Evolutionary conservation across 441 rosid species (phyloP).

Genomic region (Mallotus repandus): DNA sequence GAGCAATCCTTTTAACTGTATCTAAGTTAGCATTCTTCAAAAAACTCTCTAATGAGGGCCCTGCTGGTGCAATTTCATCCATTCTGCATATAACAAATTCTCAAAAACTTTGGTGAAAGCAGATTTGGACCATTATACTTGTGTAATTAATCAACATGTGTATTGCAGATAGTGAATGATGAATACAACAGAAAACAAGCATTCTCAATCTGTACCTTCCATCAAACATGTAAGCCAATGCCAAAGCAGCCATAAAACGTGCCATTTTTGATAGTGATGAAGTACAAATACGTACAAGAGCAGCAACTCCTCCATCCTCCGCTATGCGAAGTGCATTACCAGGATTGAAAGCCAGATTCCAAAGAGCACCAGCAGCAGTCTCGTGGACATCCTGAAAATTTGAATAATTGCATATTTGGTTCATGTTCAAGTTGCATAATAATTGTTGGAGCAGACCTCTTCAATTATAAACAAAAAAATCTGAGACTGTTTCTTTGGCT

Average conservation of each 20-base stretch:
- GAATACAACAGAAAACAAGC: neutral
- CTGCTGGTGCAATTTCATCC: slow-evolving; percentile 37
- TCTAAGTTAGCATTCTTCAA: slow-evolving; percentile 31
- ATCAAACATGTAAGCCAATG: slow-evolving; percentile 53
- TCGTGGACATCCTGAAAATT: slow-evolving; percentile 54
- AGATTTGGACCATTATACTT: neutral
- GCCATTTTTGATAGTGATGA: slow-evolving; percentile 54
- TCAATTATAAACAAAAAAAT: too few species aligned
- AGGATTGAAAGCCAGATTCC: slow-evolving; percentile 58
- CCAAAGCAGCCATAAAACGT: slow-evolving; percentile 58
- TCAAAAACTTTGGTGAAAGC: slow-evolving; percentile 1
- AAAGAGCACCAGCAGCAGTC: slow-evolving; percentile 66
- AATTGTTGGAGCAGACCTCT: neutral
- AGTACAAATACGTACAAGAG: slow-evolving; percentile 49
- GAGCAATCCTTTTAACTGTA: slow-evolving; percentile 36
- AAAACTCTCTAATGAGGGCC: slow-evolving; percentile 33
- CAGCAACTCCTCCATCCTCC: slow-evolving; percentile 53
- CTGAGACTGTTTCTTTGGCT: too few species aligned
- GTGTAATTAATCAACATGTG: slow-evolving; percentile 1
- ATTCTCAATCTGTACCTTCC: slow-evolving; percentile 36
- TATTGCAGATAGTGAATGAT: neutral
- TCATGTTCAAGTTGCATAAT: slow-evolving; percentile 2
- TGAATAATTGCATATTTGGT: slow-evolving; percentile 5
- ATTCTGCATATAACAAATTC: slow-evolving; percentile 32
- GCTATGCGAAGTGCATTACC: slow-evolving; percentile 49